Base-by-base conservation (phyloP, 139 green algal genomes). In the Eudorina sp. region DNA sequence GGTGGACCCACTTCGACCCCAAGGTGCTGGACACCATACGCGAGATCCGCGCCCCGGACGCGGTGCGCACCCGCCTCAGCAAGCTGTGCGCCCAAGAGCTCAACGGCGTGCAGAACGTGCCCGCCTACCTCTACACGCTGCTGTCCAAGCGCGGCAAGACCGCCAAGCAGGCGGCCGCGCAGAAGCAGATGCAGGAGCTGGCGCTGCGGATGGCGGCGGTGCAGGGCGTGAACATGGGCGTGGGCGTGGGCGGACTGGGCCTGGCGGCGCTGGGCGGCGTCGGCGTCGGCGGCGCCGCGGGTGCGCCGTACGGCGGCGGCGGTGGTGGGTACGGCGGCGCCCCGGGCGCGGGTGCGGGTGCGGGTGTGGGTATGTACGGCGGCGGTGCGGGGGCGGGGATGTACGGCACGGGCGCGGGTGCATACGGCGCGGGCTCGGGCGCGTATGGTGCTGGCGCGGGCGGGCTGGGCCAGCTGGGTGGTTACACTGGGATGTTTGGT, bases 21-120 rank as follows among this genome's bases (percentile, higher is more conserved):
- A 93, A 93, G 90, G 90, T 93, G 46, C 90, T 93, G 11, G 90
- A 91, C 38, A 91, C 90, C 7, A 74, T 93, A 23, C 86, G 76
- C 1, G 68, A 91, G 46, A 77, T 93, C n/a, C 51, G 76, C 27
- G 45, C 43, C 4, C 74, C 80, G 16, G 86, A 90, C n/a, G 88
- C 85, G 34, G 85, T 85, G 13, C 73, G 73, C 34, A 64, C 83
- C 0, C 82, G 90, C 9, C 68, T 88, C 4, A 60, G 48, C 48
- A 88, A 88, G 51, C 83, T 88, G 48, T 88, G 82, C 23, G 82
- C 82, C 29, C 80, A 86, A 60, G 64, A 87, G 64, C 62, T 87
- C 19, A 68, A 51, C n/a, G 83, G 83, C 68, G 68, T 88, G 0
- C 83, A 88, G 68, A 88, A 88, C 83, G 83, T 88, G 68, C 90